Conservation (phyloP, 1,284 basidiomycete genomes). For the Inonotus hispidus region DNA sequence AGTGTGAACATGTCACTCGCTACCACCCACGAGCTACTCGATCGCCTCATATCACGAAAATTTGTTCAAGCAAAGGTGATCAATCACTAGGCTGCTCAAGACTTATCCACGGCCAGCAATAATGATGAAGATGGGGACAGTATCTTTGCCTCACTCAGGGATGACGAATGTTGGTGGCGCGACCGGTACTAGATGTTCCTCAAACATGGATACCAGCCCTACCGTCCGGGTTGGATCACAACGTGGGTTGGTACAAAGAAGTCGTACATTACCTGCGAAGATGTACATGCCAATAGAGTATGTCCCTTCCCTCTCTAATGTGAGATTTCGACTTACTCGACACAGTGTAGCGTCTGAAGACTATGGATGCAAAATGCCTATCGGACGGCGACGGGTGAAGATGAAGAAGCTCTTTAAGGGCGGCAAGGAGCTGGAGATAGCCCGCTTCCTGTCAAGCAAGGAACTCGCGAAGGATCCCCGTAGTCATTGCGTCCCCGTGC, state of each 20-base stretch:
- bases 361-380: neutral
- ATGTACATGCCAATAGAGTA: slow-evolving; percentile 1
- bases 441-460: slow-evolving; percentile 6
- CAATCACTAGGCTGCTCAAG: too few relatives aligned
- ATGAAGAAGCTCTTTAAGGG: neutral
- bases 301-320: neutral
- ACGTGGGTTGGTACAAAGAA: slow-evolving; percentile 20
- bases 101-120: too few relatives aligned
- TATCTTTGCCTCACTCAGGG: neutral
- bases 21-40: too few relatives aligned
- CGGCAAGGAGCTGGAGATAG: slow-evolving; percentile 1
- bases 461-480: slow-evolving; percentile 7
- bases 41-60: too few relatives aligned
- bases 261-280: slow-evolving; percentile 20
- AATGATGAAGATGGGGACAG: too few relatives aligned
- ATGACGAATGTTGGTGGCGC: slow-evolving; percentile 12
- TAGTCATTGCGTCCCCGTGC: slow-evolving; percentile 21
- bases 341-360: neutral
- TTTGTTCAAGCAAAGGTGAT: too few relatives aligned
- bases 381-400: neutral
- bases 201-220: slow-evolving; percentile 20
- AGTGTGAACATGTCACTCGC: too few relatives aligned
- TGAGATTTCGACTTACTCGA: neutral
- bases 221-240: slow-evolving; percentile 22
- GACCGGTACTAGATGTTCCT: neutral